Evolutionary conservation across 768 basidiomycete species (phyloP).

Genomic region (Boletellus ananas): DNA sequence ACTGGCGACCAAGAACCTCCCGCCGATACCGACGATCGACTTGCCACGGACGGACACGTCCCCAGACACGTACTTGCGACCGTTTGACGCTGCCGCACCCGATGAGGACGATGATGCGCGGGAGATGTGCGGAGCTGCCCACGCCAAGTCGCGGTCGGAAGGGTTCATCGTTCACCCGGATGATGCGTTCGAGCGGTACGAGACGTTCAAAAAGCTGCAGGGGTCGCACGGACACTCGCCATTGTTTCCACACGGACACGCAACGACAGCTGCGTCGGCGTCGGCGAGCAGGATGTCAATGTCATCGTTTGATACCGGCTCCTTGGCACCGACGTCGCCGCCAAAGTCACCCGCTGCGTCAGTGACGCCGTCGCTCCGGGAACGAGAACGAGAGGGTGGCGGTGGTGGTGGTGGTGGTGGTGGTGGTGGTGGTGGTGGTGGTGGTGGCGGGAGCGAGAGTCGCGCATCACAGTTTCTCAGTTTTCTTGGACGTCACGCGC

Average conservation of each 20-base stretch:
- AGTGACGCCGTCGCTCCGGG: constrained; percentile 28
- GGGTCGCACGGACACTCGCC: constrained; percentile 17
- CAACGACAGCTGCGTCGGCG: background rate
- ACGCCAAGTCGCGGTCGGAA: constrained; percentile 12
- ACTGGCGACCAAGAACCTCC: constrained; percentile 47
- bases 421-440: no score
- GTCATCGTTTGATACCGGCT: constrained; percentile 51
- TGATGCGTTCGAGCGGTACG: constrained; percentile 89
- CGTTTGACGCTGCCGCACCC: background rate
- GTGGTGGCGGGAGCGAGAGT: constrained; percentile 26
- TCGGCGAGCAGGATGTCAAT: constrained; percentile 52
- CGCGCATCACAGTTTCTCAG: constrained; percentile 50
- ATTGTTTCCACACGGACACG: background rate
- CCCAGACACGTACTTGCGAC: background rate
- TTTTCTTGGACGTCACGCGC: constrained; percentile 52
- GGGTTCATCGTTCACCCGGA: constrained; percentile 42
- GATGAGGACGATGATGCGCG: background rate
- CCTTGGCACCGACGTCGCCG: constrained; percentile 35
- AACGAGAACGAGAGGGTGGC: constrained; percentile 17
- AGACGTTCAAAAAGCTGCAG: constrained; percentile 66
- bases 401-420: background rate
- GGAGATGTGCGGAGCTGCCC: background rate
- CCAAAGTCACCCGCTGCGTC: constrained; percentile 37
- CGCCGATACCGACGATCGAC: constrained; percentile 43
- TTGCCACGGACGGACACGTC: constrained; percentile 18